phyloP scores from a whole-genome alignment of 495 filamentous ascomycete species.

The Achaetomiella virescens region DNA sequence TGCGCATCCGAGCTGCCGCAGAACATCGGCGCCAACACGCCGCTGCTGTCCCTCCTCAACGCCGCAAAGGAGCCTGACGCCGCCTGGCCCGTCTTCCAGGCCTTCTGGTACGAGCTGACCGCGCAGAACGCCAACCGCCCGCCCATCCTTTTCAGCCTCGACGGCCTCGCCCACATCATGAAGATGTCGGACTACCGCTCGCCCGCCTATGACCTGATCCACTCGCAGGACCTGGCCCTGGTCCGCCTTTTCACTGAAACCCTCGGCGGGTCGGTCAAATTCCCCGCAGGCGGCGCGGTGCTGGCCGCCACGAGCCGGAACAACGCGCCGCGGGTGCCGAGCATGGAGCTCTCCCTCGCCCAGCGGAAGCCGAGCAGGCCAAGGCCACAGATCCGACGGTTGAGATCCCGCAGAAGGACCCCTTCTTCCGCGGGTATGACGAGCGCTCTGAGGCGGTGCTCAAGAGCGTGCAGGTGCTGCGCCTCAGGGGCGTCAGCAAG shows the following conservation, averaged over 20 bases:
- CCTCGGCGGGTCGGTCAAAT: constrained; percentile 50
- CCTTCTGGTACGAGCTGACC: constrained; percentile 73
- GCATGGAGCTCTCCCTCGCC: constrained; percentile 58
- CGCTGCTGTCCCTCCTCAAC: constrained; percentile 61
- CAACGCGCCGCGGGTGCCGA: constrained; percentile 55
- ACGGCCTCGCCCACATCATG: constrained; percentile 79
- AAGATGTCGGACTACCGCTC: constrained; percentile 62
- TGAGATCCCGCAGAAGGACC: constrained; percentile 50
- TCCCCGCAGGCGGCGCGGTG: constrained; percentile 74
- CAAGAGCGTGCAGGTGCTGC: constrained; percentile 41
- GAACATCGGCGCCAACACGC: constrained; percentile 50
- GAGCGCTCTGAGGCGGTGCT: constrained; percentile 57
- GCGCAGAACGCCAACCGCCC: constrained; percentile 54
- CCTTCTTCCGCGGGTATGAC: constrained; percentile 61
- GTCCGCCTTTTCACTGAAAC: constrained; percentile 67
- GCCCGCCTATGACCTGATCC: constrained; percentile 61
- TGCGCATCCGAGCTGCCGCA: constrained; percentile 55
- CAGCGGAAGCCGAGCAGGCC: constrained; percentile 41
- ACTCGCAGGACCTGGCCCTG: constrained; percentile 78
- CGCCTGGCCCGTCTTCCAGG: constrained; percentile 76
- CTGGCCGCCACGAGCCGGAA: constrained; percentile 64
- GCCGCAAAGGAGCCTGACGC: constrained; percentile 68
- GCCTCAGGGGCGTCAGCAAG: constrained; percentile 60
- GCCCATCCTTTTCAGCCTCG: constrained; percentile 70
- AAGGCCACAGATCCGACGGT: constrained; percentile 12